Conservation (phyloP, 345 rosid genomes). For the Gossypium raimondii region DNA sequence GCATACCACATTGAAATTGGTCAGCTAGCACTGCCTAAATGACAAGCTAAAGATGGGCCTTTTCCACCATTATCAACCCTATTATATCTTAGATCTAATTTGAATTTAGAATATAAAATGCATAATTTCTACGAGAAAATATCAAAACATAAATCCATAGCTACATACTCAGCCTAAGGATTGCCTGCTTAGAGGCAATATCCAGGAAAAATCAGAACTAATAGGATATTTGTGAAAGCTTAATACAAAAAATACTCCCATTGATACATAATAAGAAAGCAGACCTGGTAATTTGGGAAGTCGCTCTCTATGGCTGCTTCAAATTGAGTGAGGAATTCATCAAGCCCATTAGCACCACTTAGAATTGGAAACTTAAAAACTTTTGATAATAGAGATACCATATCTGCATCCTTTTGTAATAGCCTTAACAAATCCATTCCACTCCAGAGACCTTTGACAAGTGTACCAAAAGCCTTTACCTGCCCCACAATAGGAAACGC, state of each 20-base stretch:
- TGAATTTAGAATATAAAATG: background rate
- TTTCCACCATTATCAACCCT: background rate
- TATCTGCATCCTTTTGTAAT: slow-evolving; percentile 46
- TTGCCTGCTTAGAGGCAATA: background rate
- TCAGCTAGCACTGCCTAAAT: background rate
- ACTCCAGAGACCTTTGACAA: slow-evolving; percentile 76
- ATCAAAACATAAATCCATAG: background rate
- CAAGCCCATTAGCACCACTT: slow-evolving; percentile 52
- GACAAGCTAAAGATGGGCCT: background rate
- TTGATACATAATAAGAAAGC: slow-evolving; percentile 19
- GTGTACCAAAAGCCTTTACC: slow-evolving; percentile 79
- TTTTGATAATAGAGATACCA: slow-evolving; percentile 41
- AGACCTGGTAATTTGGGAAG: slow-evolving; percentile 90
- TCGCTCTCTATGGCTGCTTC: slow-evolving; percentile 93
- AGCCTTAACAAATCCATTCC: slow-evolving; percentile 67
- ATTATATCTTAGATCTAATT: background rate
- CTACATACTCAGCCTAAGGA: background rate
- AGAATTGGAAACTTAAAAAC: slow-evolving; percentile 53
- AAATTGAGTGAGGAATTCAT: slow-evolving; percentile 62
- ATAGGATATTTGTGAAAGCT: background rate
- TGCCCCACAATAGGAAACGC: slow-evolving; percentile 25
- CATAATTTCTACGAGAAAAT: background rate
- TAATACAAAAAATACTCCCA: background rate
- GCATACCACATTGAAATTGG: background rate
- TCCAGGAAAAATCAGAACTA: background rate